Evolutionary conservation across 208 protist genomes (phyloP).

Genomic region (Leishmania major): DNA sequence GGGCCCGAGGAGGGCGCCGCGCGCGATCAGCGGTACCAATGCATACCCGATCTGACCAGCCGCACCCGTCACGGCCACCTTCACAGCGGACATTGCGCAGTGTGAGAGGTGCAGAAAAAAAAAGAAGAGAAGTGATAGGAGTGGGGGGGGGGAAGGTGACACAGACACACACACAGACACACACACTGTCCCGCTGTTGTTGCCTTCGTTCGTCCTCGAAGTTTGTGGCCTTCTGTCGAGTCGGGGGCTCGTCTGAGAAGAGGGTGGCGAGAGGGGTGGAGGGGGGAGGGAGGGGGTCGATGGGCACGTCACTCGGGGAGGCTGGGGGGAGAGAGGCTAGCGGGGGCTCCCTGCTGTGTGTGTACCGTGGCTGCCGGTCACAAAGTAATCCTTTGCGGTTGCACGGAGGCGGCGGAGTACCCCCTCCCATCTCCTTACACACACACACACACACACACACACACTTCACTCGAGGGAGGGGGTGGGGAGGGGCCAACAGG

Average conservation of each 20-base stretch:
- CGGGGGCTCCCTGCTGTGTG: not conserved
- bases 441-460: not conserved
- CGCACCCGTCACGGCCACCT: slow-evolving; percentile 95
- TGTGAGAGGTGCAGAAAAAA: not conserved
- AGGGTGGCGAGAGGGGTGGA: not conserved
- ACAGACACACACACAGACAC: not conserved
- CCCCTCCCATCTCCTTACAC: not conserved
- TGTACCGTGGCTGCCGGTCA: not conserved
- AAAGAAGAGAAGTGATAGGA: not conserved
- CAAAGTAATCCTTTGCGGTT: not conserved
- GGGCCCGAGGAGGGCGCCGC: slow-evolving; percentile 91
- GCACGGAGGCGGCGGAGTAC: not conserved
- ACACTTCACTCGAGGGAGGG: not conserved
- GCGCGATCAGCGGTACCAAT: slow-evolving; percentile 93
- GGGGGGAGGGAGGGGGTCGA: too few relatives aligned
- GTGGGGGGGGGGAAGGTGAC: not conserved
- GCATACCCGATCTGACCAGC: slow-evolving; percentile 97
- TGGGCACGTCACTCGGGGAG: not conserved
- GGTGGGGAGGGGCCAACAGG: not conserved
- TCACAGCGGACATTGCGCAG: slow-evolving; percentile 17
- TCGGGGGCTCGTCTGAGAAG: not conserved
- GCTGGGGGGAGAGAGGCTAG: not conserved
- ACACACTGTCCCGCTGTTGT: not conserved
- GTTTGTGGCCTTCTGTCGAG: not conserved
- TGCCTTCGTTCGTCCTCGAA: not conserved